phyloP scores from a whole-genome alignment of 805 yeast genomes.

The Candida quercuum region DNA sequence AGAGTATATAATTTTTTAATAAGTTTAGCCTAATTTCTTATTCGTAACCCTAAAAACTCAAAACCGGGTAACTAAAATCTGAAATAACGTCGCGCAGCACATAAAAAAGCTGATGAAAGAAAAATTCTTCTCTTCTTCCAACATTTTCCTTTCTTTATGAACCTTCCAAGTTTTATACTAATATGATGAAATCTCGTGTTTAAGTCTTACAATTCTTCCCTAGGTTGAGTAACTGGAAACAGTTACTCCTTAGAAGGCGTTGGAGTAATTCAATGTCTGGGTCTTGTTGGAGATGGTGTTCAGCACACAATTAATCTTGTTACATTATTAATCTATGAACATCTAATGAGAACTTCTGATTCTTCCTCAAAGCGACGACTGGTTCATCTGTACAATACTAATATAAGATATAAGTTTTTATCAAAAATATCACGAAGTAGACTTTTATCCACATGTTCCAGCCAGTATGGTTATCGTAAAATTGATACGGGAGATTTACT shows the following conservation, averaged over 20 bases:
- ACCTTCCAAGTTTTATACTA: slow-evolving; percentile 30
- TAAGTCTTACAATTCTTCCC: slow-evolving; percentile 22
- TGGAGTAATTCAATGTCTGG: slow-evolving; percentile 16
- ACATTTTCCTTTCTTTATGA: slow-evolving; percentile 12
- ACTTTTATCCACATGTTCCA: too few relatives aligned
- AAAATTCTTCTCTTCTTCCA: slow-evolving; percentile 2
- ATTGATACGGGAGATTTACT: too few relatives aligned
- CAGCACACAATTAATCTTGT: slow-evolving; percentile 26
- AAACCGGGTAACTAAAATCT: background rate
- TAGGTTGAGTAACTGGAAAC: slow-evolving; percentile 18
- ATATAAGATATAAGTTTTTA: too few relatives aligned
- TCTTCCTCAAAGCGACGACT: slow-evolving; percentile 6
- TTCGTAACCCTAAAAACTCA: background rate
- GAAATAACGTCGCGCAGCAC: background rate
- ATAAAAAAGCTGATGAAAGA: background rate
- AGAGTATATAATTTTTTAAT: background rate
- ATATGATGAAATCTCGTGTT: slow-evolving; percentile 29
- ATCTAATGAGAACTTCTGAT: slow-evolving; percentile 25
- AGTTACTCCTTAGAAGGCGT: slow-evolving; percentile 16
- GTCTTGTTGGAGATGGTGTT: slow-evolving; percentile 26
- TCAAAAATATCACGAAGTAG: too few relatives aligned
- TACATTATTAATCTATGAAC: slow-evolving; percentile 19
- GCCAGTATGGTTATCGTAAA: too few relatives aligned
- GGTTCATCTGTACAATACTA: background rate
- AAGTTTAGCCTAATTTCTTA: too few relatives aligned